phyloP scores from a whole-genome alignment of 495 filamentous ascomycete species.

The Pyronema domesticum region DNA sequence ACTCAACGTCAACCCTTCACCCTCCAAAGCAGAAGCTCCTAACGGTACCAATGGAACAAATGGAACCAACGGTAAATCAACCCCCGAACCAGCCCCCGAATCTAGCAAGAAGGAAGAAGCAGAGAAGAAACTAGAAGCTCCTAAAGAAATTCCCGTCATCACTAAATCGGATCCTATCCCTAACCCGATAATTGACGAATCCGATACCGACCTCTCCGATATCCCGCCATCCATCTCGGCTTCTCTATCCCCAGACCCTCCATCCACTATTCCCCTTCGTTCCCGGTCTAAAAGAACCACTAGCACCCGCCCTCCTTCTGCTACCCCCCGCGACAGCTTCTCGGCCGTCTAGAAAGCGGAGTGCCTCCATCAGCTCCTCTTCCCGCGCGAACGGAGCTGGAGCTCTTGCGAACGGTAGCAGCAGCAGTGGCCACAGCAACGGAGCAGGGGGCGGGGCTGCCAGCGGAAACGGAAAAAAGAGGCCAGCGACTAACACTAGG shows the following conservation, averaged over 20 bases:
- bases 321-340: neutral
- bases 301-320: conserved; percentile 1
- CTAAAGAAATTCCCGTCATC: neutral
- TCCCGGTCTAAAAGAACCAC: neutral
- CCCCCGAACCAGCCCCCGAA: too few relatives aligned
- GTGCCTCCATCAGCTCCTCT: conserved; percentile 9
- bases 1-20: too few relatives aligned
- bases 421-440: conserved; percentile 18
- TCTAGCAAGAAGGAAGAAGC: too few relatives aligned
- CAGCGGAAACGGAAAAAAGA: neutral
- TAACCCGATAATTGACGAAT: conserved; percentile 18
- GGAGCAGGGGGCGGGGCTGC: neutral
- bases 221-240: conserved; percentile 5
- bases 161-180: conserved; percentile 5
- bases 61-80: too few relatives aligned
- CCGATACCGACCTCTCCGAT: conserved; percentile 23
- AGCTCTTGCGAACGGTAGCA: neutral
- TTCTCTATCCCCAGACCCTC: too few relatives aligned
- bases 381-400: conserved; percentile 9
- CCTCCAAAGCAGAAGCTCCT: too few relatives aligned
- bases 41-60: too few relatives aligned
- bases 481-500: neutral
- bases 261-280: neutral
- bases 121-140: too few relatives aligned
- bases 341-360: conserved; percentile 8